Percentiles rank a stretch among this genome's conserved stretches.
phyloP scores from a whole-genome alignment of 2,329 filamentous ascomycete species.

The Aspergillus aculeatinus region DNA sequence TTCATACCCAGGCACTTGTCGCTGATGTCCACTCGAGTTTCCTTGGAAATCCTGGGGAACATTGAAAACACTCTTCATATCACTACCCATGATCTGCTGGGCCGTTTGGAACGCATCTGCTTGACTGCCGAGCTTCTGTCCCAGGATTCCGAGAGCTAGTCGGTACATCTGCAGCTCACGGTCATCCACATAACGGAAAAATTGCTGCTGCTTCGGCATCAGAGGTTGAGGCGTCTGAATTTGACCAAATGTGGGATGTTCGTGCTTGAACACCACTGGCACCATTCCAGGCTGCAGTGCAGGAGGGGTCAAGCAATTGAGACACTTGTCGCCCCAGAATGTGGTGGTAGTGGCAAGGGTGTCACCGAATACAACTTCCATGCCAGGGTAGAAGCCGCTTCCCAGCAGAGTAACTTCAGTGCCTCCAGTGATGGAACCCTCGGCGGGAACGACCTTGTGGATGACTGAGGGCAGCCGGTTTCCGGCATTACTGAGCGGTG shows the following conservation, averaged over 20 bases:
- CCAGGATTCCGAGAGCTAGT: constrained; percentile 45
- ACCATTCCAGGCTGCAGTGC: constrained; percentile 67
- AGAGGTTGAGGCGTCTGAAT: constrained; percentile 44
- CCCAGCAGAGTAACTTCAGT: constrained; percentile 86
- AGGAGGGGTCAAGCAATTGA: constrained; percentile 76
- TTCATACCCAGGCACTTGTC: constrained; percentile 45
- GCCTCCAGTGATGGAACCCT: constrained; percentile 78
- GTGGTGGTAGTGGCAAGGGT: constrained; percentile 68
- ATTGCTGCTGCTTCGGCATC: constrained; percentile 50
- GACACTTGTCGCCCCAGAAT: constrained; percentile 75
- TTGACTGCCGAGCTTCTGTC: constrained; percentile 48
- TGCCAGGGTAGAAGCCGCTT: constrained; percentile 72
- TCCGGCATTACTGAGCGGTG: constrained; percentile 52
- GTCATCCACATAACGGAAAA: constrained; percentile 68
- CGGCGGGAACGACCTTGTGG: constrained; percentile 77
- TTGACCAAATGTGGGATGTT: constrained; percentile 50
- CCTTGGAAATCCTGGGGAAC: constrained; percentile 44
- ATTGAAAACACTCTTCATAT: constrained; percentile 50
- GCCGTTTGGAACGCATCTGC: constrained; percentile 50
- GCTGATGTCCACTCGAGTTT: constrained; percentile 47
- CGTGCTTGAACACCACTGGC: constrained; percentile 66
- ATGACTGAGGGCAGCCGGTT: constrained; percentile 63
- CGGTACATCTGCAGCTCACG: constrained; percentile 50
- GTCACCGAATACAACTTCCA: constrained; percentile 84
- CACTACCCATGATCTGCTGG: constrained; percentile 49